phyloP scores from a whole-genome alignment of 176 grass and related monocot species.

The Guadua angustifolia region DNA sequence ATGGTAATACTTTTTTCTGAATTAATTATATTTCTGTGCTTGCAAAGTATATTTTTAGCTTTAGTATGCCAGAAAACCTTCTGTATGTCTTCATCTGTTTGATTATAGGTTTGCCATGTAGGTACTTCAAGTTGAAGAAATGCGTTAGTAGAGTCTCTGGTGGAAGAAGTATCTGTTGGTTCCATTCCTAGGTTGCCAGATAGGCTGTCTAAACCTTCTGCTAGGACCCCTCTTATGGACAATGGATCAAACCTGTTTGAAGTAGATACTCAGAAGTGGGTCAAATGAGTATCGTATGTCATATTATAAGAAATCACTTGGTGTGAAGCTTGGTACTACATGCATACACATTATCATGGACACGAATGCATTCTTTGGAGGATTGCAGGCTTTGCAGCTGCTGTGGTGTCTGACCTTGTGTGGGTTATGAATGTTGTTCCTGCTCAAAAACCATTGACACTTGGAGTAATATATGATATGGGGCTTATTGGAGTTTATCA shows the following conservation, averaged over 20 bases:
- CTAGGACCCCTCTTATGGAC: conserved; percentile 64
- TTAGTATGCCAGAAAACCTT: background rate
- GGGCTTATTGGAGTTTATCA: conserved; percentile 94
- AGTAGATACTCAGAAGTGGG: conserved; percentile 70
- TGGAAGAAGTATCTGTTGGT: conserved; percentile 62
- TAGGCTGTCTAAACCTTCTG: conserved; percentile 67
- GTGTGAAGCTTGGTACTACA: conserved; percentile 69
- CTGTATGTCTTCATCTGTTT: conserved; percentile 33
- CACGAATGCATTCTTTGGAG: conserved; percentile 90
- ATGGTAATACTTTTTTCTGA: conserved; percentile 60
- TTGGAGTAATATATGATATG: conserved; percentile 82
- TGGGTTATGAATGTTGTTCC: conserved; percentile 99
- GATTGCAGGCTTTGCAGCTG: conserved; percentile 85
- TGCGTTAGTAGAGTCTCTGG: conserved; percentile 62
- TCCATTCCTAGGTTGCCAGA: conserved; percentile 76
- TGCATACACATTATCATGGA: conserved; percentile 81
- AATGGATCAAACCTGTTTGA: conserved; percentile 63
- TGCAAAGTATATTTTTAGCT: conserved; percentile 26
- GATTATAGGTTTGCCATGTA: conserved; percentile 42
- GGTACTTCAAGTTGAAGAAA: conserved; percentile 89
- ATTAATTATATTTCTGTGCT: background rate
- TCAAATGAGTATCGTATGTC: conserved; percentile 60
- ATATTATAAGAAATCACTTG: conserved; percentile 85
- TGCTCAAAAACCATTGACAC: conserved; percentile 66
- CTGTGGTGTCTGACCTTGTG: conserved; percentile 68